Conservation (phyloP, 2,329 filamentous ascomycete genomes). For the Lasiodiplodia theobromae region DNA sequence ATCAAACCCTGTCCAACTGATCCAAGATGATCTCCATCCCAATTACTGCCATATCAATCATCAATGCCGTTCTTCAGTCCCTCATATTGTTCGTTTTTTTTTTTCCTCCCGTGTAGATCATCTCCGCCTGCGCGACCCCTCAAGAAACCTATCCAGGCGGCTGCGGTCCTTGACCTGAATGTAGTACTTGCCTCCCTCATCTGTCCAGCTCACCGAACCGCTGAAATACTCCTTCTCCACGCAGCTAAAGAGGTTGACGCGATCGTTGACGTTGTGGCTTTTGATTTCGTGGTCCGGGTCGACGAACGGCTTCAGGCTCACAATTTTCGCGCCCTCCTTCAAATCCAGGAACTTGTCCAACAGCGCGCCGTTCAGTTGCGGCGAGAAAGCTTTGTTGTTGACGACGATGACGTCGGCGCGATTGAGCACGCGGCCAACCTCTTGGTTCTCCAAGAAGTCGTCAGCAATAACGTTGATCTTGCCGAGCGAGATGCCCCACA, state of each 20-base stretch:
- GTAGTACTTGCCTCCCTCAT: slow-evolving; percentile 80
- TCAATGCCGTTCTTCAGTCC: slow-evolving; percentile 1
- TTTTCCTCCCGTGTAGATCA: not conserved
- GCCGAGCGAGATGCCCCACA: slow-evolving; percentile 88
- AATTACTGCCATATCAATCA: not conserved
- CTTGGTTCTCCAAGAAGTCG: slow-evolving; percentile 78
- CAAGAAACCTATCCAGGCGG: slow-evolving; percentile 26
- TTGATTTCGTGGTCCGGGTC: slow-evolving; percentile 82
- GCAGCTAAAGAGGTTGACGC: slow-evolving; percentile 27
- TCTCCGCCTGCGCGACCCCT: slow-evolving; percentile 14
- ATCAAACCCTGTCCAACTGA: not conserved
- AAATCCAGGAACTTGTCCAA: slow-evolving; percentile 91
- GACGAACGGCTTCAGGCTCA: slow-evolving; percentile 92
- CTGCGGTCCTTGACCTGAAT: slow-evolving; percentile 29
- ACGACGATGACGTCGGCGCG: slow-evolving; percentile 94
- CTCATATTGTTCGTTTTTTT: not conserved
- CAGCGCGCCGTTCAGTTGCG: slow-evolving; percentile 82
- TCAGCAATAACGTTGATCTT: slow-evolving; percentile 80
- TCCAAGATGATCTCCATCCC: not conserved
- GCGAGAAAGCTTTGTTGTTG: slow-evolving; percentile 96
- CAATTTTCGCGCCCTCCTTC: slow-evolving; percentile 87
- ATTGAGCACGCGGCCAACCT: slow-evolving; percentile 76
- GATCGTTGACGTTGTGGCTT: slow-evolving; percentile 77
- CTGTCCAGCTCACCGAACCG: slow-evolving; percentile 86
- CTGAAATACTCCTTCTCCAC: slow-evolving; percentile 77